These are phyloP conservation scores for Graphilbum fragrans DNA, from an alignment of 2,329 filamentous ascomycete genomes.

Conservation along the genomic window DNA sequence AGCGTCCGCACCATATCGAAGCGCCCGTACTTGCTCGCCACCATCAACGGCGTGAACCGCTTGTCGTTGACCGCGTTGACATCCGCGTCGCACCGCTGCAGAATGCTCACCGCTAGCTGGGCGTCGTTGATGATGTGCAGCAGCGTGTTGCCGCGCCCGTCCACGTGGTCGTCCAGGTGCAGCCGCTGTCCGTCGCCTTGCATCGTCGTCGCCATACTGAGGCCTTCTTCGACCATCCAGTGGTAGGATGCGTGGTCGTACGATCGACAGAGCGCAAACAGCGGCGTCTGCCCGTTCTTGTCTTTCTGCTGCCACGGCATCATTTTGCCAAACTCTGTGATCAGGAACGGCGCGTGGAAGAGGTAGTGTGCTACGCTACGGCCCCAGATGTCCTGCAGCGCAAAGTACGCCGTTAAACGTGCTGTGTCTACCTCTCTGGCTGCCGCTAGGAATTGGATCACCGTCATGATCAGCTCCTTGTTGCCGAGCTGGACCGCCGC, in stretches of 20 bases:
- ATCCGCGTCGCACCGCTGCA: constrained; percentile 83
- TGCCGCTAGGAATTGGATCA: constrained; percentile 58
- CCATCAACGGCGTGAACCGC: constrained; percentile 90
- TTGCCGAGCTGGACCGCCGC: constrained; percentile 82
- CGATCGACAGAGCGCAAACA: constrained; percentile 88
- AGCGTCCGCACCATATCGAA: constrained; percentile 85
- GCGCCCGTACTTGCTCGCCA: constrained; percentile 94
- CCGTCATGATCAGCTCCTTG: constrained; percentile 57
- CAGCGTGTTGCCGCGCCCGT: constrained; percentile 84
- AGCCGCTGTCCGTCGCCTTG: constrained; percentile 72
- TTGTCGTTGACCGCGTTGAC: constrained; percentile 94
- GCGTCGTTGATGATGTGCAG: constrained; percentile 92
- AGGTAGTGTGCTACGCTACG: constrained; percentile 91
- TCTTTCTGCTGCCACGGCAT: constrained; percentile 86
- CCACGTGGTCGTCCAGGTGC: constrained; percentile 85
- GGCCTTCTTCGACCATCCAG: constrained; percentile 72
- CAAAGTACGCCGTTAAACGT: constrained; percentile 55
- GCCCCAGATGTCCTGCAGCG: constrained; percentile 69
- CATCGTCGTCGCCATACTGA: constrained; percentile 58
- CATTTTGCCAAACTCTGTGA: constrained; percentile 61
- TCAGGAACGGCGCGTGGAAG: constrained; percentile 78
- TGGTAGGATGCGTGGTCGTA: constrained; percentile 87
- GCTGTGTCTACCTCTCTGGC: constrained; percentile 32
- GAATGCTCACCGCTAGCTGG: constrained; percentile 59
- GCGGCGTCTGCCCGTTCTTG: constrained; percentile 93